Percentiles rank a stretch among this genome's conserved stretches.
phyloP scores from a whole-genome alignment of 1,139 yeast genomes.

The Citeromyces hawaiiensis region DNA sequence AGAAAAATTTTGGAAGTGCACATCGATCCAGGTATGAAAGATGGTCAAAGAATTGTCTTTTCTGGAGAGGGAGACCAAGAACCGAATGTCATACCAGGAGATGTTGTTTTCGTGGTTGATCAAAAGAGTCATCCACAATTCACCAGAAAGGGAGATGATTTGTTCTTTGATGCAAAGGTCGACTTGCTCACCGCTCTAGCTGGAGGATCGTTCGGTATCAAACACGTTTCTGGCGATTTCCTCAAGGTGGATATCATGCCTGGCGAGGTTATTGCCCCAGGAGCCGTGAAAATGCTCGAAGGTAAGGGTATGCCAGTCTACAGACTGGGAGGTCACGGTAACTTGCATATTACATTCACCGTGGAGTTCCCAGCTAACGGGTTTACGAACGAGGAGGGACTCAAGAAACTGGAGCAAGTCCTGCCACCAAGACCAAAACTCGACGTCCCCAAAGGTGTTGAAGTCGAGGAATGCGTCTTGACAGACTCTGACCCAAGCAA shows the following conservation, averaged over 20 bases:
- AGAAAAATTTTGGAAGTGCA: conserved; percentile 91
- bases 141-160: conserved; percentile 84
- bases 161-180: conserved; percentile 73
- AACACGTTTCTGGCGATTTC: conserved; percentile 83
- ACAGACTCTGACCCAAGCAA: conserved; percentile 48
- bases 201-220: conserved; percentile 82
- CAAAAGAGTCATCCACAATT: conserved; percentile 76
- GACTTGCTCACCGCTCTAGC: conserved; percentile 91
- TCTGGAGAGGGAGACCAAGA: conserved; percentile 97
- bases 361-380: conserved; percentile 58
- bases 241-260: conserved; percentile 73
- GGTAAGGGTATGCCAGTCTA: conserved; percentile 93
- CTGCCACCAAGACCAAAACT: conserved; percentile 52
- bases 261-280: conserved; percentile 91
- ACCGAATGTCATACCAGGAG: conserved; percentile 93
- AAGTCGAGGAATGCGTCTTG: conserved; percentile 75
- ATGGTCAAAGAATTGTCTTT: conserved; percentile 85
- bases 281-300: conserved; percentile 65
- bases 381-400: conserved; percentile 53
- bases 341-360: conserved; percentile 56
- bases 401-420: conserved; percentile 48
- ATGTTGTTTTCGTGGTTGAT: conserved; percentile 81
- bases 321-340: conserved; percentile 67
- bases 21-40: conserved; percentile 94
- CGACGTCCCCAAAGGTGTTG: conserved; percentile 45